phyloP scores from a whole-genome alignment of 2,329 filamentous ascomycete species.

The Monilinia laxa region DNA sequence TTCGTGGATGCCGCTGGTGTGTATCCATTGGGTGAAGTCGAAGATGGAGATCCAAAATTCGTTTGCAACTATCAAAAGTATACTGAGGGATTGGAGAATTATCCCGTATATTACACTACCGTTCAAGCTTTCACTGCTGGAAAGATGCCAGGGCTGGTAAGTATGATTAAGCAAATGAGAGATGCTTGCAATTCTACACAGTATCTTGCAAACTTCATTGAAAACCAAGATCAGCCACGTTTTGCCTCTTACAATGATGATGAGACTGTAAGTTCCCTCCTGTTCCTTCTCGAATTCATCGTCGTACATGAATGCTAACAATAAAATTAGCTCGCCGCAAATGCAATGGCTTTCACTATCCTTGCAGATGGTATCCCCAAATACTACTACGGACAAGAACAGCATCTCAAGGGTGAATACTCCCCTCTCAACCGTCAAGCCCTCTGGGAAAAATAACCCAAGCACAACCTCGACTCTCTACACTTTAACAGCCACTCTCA shows the following conservation, averaged over 20 bases:
- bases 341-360: conserved; percentile 50
- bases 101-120: conserved; percentile 26
- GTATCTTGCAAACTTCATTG: conserved; percentile 41
- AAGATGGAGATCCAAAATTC: conserved; percentile 52
- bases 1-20: conserved; percentile 56
- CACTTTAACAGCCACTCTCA: conserved; percentile 38
- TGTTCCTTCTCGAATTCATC: no score
- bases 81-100: conserved; percentile 27
- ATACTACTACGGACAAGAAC: conserved; percentile 55
- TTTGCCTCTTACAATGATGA: conserved; percentile 40
- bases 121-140: conserved; percentile 31
- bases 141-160: conserved; percentile 22
- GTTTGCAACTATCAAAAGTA: conserved; percentile 32
- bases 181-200: conserved; percentile 38
- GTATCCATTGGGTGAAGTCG: conserved; percentile 62
- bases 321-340: conserved; percentile 43
- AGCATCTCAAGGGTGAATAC: conserved; percentile 45
- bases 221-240: conserved; percentile 47
- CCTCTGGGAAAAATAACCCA: conserved; percentile 44
- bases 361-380: conserved; percentile 53
- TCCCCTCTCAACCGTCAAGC: conserved; percentile 47
- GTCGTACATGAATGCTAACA: background rate
- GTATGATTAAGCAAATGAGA: conserved; percentile 23
- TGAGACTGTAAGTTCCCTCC: conserved; percentile 22
- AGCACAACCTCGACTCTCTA: conserved; percentile 43